These are phyloP conservation scores for Exserohilum rostratum DNA, from an alignment of 2,329 filamentous ascomycete species.

Conservation along the genomic window DNA sequence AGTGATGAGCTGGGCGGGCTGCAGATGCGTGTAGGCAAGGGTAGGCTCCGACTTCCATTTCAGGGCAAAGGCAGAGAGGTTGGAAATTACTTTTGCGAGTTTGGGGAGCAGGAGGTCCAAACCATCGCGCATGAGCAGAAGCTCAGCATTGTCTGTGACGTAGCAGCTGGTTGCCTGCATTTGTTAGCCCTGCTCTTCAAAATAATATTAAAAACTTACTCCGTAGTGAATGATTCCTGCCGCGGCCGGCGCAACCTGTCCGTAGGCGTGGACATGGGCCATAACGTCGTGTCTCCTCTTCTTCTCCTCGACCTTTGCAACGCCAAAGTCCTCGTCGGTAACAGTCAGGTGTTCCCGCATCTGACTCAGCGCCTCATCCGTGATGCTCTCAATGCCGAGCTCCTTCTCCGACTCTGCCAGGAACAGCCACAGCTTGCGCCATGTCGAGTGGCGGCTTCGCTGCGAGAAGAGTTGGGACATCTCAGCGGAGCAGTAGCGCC, in stretches of 20 bases:
- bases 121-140: constrained; percentile 74
- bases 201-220: constrained; percentile 52
- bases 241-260: constrained; percentile 73
- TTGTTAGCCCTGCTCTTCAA: no score
- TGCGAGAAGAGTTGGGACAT: constrained; percentile 75
- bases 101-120: constrained; percentile 79
- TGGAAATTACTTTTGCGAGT: constrained; percentile 77
- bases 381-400: constrained; percentile 74
- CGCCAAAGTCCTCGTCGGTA: constrained; percentile 55
- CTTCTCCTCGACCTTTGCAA: constrained; percentile 58
- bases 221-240: constrained; percentile 80
- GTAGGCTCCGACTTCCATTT: constrained; percentile 75
- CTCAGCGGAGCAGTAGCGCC: constrained; percentile 69
- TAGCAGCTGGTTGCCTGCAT: constrained; percentile 35
- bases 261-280: constrained; percentile 75
- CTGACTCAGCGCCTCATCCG: constrained; percentile 62
- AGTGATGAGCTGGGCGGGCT: constrained; percentile 68
- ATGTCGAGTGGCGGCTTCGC: constrained; percentile 74
- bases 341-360: constrained; percentile 54
- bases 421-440: constrained; percentile 84
- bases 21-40: constrained; percentile 77
- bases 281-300: constrained; percentile 69
- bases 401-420: constrained; percentile 84
- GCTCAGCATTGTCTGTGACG: constrained; percentile 37
- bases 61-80: constrained; percentile 73